Evolutionary conservation across 257 asterid species (phyloP).

Genomic region (Linaria vulgaris): DNA sequence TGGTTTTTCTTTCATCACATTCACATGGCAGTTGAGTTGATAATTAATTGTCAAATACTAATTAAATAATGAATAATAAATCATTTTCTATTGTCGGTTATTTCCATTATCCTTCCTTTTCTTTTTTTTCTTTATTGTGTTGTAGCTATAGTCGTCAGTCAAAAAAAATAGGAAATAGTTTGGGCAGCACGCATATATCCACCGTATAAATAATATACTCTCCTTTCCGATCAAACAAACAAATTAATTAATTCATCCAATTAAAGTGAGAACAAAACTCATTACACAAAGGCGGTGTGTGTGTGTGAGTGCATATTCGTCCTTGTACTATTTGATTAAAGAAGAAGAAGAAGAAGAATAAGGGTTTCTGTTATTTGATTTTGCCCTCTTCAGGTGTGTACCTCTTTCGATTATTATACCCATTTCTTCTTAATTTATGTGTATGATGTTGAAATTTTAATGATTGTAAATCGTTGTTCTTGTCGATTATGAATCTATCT

Average conservation of each 20-base stretch:
- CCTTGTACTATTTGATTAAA: conserved; percentile 15
- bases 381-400: conserved; percentile 6
- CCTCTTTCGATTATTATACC: neutral
- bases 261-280: neutral
- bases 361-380: conserved; percentile 13
- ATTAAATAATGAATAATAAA: too few relatives aligned
- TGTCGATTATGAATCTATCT: too few relatives aligned
- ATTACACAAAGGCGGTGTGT: neutral
- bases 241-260: neutral
- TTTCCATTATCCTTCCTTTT: neutral
- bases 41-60: too few relatives aligned
- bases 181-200: conserved; percentile 41
- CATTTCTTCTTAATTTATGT: neutral
- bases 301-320: conserved; percentile 12
- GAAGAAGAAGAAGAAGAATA: neutral
- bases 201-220: conserved; percentile 32
- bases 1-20: too few relatives aligned
- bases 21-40: too few relatives aligned
- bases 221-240: neutral
- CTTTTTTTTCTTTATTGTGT: too few relatives aligned
- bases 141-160: too few relatives aligned
- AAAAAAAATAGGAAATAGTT: conserved; percentile 22
- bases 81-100: conserved; percentile 1
- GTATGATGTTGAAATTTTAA: neutral
- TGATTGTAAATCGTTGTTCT: too few relatives aligned